Evolutionary conservation across 495 filamentous ascomycete genomes (phyloP), one percentile per base, ranked within the genome.

Genomic region (Lasiosphaeriaceae sp.): DNA sequence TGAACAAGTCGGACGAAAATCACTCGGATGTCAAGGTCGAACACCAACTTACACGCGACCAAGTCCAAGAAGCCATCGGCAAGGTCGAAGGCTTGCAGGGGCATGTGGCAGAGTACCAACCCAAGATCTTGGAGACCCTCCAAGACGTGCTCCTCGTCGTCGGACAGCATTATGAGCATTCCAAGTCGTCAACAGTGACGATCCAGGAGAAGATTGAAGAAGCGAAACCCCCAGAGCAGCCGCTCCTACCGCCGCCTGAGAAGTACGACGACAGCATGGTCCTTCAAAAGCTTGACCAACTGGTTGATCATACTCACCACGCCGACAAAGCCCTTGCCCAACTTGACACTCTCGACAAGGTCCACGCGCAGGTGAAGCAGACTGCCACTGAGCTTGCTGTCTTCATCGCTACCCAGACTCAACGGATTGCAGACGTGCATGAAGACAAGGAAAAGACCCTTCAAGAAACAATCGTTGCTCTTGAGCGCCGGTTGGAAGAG

Each of bases 311-410:
- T 59, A 83, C 86, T 52, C 68, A 80, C 1, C 69, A 65, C 46
- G 77, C 83, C 16, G 76, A 76, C 55, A 81, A 83, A 59, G 74
- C 81, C 2, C 79, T 83, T 55, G 71, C 79, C 3, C 84, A 87
- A 49, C 73, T 89, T 4, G 86, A 87, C 57, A 88, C 90, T 49
- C 80, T 99, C 9, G 90, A 96, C 61, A 82, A 91, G 65, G 93
- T 97, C 60, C 91, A 96, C 66, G 80, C 87, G 63, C 87, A 96
- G 58, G 91, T 99, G 44, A 86, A 89, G 67, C 77, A 84, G 45
- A 96, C 90, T n/a, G 88, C 93, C 0, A 84, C 83, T 21, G 89
- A 90, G 64, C 86, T 99, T 61, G 85, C 86, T n/a, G 83, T 86
- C 41, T 96, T 97, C 74, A 82, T 97, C 37, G 80, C 84, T 11